phyloP scores from a whole-genome alignment of 225 moss, liverwort and hornwort species.

The Polytrichum formosum region DNA sequence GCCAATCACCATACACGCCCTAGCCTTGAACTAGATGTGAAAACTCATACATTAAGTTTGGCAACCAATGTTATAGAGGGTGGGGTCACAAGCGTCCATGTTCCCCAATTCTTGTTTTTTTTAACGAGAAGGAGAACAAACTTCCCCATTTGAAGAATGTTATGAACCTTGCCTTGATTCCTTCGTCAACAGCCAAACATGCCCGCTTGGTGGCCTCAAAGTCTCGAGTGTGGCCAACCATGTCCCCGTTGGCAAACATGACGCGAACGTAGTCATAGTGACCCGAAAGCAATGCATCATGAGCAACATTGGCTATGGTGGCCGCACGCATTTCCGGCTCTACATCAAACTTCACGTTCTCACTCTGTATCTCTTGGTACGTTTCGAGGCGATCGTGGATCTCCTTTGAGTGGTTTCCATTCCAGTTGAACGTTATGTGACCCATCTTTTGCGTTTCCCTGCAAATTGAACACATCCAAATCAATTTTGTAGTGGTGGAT shows the following conservation, averaged over 20 bases:
- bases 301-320: constrained; percentile 61
- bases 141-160: no score
- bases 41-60: no score
- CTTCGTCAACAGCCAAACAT: constrained; percentile 64
- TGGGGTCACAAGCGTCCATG: no score
- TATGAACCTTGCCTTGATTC: constrained; percentile 52
- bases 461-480: not conserved
- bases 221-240: constrained; percentile 66
- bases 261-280: constrained; percentile 70
- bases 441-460: constrained; percentile 85
- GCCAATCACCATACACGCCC: no score
- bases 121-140: no score
- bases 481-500: not conserved
- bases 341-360: constrained; percentile 60
- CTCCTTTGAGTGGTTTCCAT: constrained; percentile 70
- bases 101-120: no score
- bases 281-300: constrained; percentile 60
- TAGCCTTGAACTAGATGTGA: no score
- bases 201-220: constrained; percentile 64
- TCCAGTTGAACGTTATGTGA: constrained; percentile 83
- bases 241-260: constrained; percentile 71
- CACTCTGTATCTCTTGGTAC: constrained; percentile 71
- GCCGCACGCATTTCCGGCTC: constrained; percentile 74
- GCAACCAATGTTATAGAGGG: no score
- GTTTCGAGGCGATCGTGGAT: constrained; percentile 46